phyloP scores from a whole-genome alignment of 2,329 filamentous ascomycete genomes.

The Chrysoporthe deuterocubensis region DNA sequence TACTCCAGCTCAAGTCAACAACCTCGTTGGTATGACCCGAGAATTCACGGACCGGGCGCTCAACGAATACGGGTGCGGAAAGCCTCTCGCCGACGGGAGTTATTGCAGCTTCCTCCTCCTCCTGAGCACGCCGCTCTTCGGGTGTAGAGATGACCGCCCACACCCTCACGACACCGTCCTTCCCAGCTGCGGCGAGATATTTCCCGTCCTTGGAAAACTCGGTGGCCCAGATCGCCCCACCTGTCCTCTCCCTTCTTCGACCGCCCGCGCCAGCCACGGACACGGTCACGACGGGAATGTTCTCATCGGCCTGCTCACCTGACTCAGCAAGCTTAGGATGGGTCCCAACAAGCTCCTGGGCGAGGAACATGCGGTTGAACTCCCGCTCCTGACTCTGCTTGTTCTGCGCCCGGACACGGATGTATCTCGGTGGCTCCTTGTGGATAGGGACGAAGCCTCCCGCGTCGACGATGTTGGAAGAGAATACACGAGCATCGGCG shows the following conservation, averaged over 20 bases:
- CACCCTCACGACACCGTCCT: slow-evolving; percentile 82
- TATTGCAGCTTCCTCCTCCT: slow-evolving; percentile 65
- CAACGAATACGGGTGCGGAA: slow-evolving; percentile 87
- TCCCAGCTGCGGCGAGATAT: slow-evolving; percentile 89
- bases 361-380: slow-evolving; percentile 87
- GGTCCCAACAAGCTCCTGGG: slow-evolving; percentile 81
- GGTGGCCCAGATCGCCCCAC: slow-evolving; percentile 84
- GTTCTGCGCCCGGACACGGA: slow-evolving; percentile 79
- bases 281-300: slow-evolving; percentile 35
- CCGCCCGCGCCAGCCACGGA: slow-evolving; percentile 41
- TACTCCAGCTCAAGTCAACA: slow-evolving; percentile 95
- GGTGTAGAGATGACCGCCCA: slow-evolving; percentile 86
- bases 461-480: slow-evolving; percentile 72
- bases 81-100: slow-evolving; percentile 61
- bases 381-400: slow-evolving; percentile 71
- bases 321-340: slow-evolving; percentile 42
- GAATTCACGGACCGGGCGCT: slow-evolving; percentile 79
- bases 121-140: slow-evolving; percentile 76
- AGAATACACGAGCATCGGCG: slow-evolving; percentile 81
- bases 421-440: slow-evolving; percentile 88
- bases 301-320: slow-evolving; percentile 26
- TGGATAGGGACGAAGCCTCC: slow-evolving; percentile 82
- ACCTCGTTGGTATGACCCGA: slow-evolving; percentile 83
- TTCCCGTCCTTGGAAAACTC: slow-evolving; percentile 92
- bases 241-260: slow-evolving; percentile 48